These are phyloP conservation scores for Yarrowia yakushimensis DNA, from an alignment of 805 yeast species.

Conservation along the genomic window DNA sequence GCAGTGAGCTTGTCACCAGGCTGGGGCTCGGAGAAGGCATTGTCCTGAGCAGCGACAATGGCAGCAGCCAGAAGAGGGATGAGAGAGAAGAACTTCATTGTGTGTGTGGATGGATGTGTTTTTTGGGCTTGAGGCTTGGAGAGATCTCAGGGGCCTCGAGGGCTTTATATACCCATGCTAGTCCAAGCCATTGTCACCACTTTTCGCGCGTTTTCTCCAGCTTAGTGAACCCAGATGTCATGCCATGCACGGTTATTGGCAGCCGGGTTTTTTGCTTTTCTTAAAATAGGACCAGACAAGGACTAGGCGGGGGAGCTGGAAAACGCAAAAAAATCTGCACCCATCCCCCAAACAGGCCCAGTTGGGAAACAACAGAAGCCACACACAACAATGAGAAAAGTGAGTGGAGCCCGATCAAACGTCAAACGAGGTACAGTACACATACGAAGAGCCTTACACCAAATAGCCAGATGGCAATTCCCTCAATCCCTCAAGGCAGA, in stretches of 20 bases:
- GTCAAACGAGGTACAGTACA: no score
- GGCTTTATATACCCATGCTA: neutral
- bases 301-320: neutral
- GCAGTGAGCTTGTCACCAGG: constrained; percentile 34
- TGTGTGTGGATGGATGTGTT: neutral
- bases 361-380: neutral
- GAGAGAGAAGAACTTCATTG: constrained; percentile 12
- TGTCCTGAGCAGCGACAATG: constrained; percentile 30
- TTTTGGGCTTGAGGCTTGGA: neutral
- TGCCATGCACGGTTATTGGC: constrained; percentile 15
- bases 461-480: neutral
- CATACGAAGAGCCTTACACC: no score
- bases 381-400: neutral
- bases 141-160: neutral
- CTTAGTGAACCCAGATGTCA: neutral
- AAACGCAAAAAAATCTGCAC: neutral
- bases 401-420: no score
- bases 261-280: neutral
- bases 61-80: constrained; percentile 12
- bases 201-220: neutral
- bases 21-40: constrained; percentile 38
- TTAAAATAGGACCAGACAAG: constrained; percentile 16
- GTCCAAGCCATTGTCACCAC: neutral
- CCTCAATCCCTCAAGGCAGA: neutral
- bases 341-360: neutral